These are phyloP conservation scores for Schrenkiella parvula DNA, from an alignment of 345 rosid genomes.

Conservation along the genomic window DNA sequence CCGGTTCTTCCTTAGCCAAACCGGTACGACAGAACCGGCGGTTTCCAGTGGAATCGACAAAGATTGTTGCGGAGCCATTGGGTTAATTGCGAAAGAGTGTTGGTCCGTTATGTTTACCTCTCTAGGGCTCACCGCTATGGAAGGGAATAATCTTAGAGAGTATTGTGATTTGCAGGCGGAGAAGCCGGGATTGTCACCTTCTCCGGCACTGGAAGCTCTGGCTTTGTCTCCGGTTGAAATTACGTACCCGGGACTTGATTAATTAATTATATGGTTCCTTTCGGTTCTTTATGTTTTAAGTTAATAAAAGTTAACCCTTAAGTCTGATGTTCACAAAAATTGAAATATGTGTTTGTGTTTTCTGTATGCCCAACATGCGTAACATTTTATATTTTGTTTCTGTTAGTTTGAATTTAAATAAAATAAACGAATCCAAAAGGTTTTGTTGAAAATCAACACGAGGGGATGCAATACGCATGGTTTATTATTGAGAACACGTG, in stretches of 20 bases:
- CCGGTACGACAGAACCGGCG: slow-evolving; percentile 18
- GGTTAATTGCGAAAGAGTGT: slow-evolving; percentile 49
- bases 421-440: neutral
- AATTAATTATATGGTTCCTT: neutral
- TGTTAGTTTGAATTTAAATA: neutral
- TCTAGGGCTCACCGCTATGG: slow-evolving; percentile 57
- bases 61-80: slow-evolving; percentile 65
- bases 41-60: slow-evolving; percentile 35
- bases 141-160: slow-evolving; percentile 53
- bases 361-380: neutral
- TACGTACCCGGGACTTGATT: neutral
- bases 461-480: no score
- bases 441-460: neutral
- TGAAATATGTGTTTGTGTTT: neutral
- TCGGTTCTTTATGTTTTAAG: neutral
- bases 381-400: neutral
- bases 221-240: slow-evolving; percentile 11
- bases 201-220: slow-evolving; percentile 19
- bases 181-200: slow-evolving; percentile 5
- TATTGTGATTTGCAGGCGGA: slow-evolving; percentile 47
- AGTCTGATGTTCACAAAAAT: neutral
- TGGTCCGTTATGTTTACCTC: slow-evolving; percentile 81
- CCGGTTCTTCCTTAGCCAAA: slow-evolving; percentile 51
- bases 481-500: no score
- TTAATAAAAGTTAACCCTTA: neutral